A percentile compares a stretch with the other conserved stretches of the same genome.
These are phyloP conservation scores for Triticum aestivum DNA, from an alignment of 176 grass and related monocot species.

Conservation along the genomic window DNA sequence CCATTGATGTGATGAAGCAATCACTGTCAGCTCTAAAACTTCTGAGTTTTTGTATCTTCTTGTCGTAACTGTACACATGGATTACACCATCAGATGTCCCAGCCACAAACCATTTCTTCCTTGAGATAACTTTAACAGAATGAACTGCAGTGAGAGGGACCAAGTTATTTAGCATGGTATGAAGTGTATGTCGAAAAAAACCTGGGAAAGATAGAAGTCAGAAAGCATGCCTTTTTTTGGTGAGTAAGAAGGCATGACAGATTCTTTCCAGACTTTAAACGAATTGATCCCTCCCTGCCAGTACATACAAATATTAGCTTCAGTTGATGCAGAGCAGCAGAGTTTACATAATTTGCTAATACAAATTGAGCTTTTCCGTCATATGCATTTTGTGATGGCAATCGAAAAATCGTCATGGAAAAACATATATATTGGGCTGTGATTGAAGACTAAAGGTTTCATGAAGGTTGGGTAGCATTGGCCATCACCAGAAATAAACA, in stretches of 20 bases:
- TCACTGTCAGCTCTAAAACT: not conserved
- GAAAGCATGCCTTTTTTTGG: not conserved
- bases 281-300: not conserved
- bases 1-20: not conserved
- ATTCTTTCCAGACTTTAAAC: not conserved
- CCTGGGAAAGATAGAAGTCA: too few species aligned
- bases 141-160: not conserved
- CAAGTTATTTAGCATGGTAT: not conserved
- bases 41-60: not conserved
- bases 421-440: not conserved
- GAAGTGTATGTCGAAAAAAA: too few species aligned
- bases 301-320: not conserved
- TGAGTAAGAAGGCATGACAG: not conserved
- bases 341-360: too few species aligned
- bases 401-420: not conserved
- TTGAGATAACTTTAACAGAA: not conserved
- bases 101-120: not conserved
- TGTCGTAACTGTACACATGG: not conserved
- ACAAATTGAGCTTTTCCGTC: not conserved
- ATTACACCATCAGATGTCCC: not conserved
- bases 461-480: too few species aligned
- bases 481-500: not conserved
- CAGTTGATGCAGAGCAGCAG: too few species aligned
- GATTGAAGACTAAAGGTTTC: too few species aligned
- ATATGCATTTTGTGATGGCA: not conserved